Base-by-base conservation (phyloP, 2,329 filamentous ascomycete genomes). In the Aspergillus sclerotialis region DNA sequence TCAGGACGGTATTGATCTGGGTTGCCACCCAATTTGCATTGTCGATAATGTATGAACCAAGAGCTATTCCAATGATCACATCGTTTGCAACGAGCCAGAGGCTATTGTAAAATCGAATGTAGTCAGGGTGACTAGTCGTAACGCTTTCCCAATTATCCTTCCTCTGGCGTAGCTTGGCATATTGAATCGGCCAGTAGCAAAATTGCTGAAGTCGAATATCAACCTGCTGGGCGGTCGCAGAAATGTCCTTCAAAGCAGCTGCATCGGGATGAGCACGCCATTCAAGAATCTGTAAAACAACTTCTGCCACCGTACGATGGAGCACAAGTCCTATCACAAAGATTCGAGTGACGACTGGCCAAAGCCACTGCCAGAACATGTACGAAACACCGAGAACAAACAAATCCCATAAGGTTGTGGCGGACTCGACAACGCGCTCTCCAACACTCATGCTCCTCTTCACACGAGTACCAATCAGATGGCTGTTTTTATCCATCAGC, bases 31-130 rank as follows among this genome's bases (percentile, higher is more conserved):
- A 86, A 36, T 78, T 74, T 2, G 87, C 82, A 51, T 98, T 95
- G 56, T 98, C 92, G 42, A 96, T 90, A 42, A 98, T 94, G 59
- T 94, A 98, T 1, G 88, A 94, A 0, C 92, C 93, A 6, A 98
- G 66, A 2, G 92, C 92, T 46, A 98, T 95, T 16, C 92, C 93
- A 39, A 98, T 96, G 45, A 98, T 98, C 30, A 98, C 84, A 64
- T 98, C 92, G 65, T 98, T 98, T 18, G 89, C 89, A 14, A 98
- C 92, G 7, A 98, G 82, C 92, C 92, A 98, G 4, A 98, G 69
- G 53, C 88, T 95, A 60, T 98, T 98, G 67, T 96, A 98, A 63
- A 98, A 98, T 11, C 92, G 83, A 46, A 98, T 98, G 59, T 98
- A 98, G 60, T 98, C 92, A 1, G 90, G 87, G 60, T 98, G 90